Percentiles rank a stretch among this genome's conserved stretches.
phyloP scores from a whole-genome alignment of 176 grass and related monocot species.

The Lolium perenne region DNA sequence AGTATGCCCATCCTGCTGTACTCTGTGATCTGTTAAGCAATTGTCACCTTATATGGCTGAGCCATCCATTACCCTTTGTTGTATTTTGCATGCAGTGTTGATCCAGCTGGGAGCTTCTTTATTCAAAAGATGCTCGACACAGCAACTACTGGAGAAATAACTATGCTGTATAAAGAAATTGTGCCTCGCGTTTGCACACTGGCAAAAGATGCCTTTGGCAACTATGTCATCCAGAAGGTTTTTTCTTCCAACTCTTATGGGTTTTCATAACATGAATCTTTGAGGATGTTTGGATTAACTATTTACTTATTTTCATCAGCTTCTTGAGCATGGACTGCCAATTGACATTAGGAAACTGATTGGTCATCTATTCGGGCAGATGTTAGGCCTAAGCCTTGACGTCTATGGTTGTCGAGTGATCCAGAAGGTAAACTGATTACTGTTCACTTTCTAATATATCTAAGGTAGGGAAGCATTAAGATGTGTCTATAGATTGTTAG shows the following conservation, averaged over 20 bases:
- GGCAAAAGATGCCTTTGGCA: constrained; percentile 50
- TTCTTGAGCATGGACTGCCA: constrained; percentile 55
- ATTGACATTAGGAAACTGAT: constrained; percentile 45
- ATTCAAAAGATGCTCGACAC: constrained; percentile 46
- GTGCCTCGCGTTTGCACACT: constrained; percentile 19
- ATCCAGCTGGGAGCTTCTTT: constrained; percentile 42
- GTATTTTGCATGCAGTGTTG: constrained; percentile 32
- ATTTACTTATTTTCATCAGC: constrained; percentile 32
- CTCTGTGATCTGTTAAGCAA: not conserved
- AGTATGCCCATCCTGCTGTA: not conserved
- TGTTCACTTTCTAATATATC: not conserved
- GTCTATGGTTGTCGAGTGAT: constrained; percentile 52
- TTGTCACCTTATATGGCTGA: not conserved
- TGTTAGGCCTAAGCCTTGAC: constrained; percentile 48
- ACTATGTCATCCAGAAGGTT: constrained; percentile 68
- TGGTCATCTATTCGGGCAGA: constrained; percentile 36
- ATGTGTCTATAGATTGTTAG: not conserved
- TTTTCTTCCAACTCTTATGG: not conserved
- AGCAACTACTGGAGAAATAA: constrained; percentile 44
- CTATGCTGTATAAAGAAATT: constrained; percentile 57
- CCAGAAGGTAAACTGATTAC: constrained; percentile 51
- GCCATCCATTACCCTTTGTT: not conserved
- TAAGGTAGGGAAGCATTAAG: constrained; percentile 9
- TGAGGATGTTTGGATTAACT: not conserved
- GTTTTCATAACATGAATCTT: not conserved